Evolutionary conservation across 2,329 filamentous ascomycete species (phyloP).

Genomic region (Claviceps sp.): DNA sequence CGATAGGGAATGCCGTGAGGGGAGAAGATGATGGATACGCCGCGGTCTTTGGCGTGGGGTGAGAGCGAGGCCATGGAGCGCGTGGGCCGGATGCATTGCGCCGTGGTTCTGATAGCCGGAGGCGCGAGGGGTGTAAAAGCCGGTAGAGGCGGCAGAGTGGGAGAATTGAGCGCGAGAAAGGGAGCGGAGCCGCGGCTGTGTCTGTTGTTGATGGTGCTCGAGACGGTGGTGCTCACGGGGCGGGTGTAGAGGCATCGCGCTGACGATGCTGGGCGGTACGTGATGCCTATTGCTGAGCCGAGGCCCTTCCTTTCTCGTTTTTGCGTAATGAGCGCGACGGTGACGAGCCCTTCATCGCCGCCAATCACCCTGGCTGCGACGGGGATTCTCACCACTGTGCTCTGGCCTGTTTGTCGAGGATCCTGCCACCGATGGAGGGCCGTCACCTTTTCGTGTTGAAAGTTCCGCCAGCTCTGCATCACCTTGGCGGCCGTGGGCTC

Average conservation of each 20-base stretch:
- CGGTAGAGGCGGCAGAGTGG: constrained; percentile 2
- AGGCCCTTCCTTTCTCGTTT: constrained; percentile 45
- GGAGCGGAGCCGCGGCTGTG: background rate
- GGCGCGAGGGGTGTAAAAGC: constrained; percentile 21
- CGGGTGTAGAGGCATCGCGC: constrained; percentile 10
- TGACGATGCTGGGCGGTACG: constrained; percentile 46
- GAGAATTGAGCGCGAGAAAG: background rate
- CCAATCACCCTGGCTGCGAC: constrained; percentile 38
- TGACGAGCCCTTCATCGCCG: constrained; percentile 52
- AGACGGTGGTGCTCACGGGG: constrained; percentile 8
- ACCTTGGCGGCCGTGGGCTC: constrained; percentile 50
- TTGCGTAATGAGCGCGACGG: constrained; percentile 51
- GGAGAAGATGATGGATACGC: constrained; percentile 49
- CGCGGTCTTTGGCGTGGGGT: constrained; percentile 23
- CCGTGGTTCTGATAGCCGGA: constrained; percentile 18
- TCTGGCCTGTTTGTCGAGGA: constrained; percentile 18
- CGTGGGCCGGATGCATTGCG: constrained; percentile 21
- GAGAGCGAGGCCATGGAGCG: constrained; percentile 23
- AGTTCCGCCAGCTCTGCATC: constrained; percentile 56
- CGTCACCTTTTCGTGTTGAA: constrained; percentile 36
- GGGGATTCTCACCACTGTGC: constrained; percentile 29
- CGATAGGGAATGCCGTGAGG: constrained; percentile 47
- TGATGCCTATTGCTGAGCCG: constrained; percentile 58
- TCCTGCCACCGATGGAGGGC: constrained; percentile 34
- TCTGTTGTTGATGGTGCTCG: constrained; percentile 3